phyloP scores from a whole-genome alignment of 2,329 filamentous ascomycete species.

The Arthrobotrys iridis region DNA sequence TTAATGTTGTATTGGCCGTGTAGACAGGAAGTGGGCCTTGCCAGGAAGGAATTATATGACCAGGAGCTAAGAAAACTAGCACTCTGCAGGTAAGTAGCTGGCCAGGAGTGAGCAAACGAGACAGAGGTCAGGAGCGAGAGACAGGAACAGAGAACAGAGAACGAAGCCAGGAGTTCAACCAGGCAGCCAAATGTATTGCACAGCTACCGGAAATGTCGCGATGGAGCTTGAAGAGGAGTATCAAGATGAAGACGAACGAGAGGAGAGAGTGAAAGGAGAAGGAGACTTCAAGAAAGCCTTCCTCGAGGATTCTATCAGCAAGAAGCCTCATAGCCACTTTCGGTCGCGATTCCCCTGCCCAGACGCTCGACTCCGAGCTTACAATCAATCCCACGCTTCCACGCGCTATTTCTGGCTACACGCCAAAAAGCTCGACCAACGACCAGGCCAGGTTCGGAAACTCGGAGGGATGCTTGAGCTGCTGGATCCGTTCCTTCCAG shows the following conservation, averaged over 20 bases:
- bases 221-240: background rate
- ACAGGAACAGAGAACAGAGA: background rate
- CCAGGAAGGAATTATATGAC: background rate
- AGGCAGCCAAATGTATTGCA: background rate
- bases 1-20: slow-evolving; percentile 3
- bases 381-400: slow-evolving; percentile 7
- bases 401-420: slow-evolving; percentile 1
- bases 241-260: background rate
- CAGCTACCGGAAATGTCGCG: background rate
- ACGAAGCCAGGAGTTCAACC: background rate
- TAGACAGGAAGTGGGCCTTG: background rate
- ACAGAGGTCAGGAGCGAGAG: background rate
- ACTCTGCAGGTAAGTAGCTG: too few species aligned
- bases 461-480: background rate
- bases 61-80: background rate
- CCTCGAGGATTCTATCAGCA: background rate
- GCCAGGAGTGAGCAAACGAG: too few species aligned
- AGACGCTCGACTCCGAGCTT: slow-evolving; percentile 7
- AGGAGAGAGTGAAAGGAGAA: background rate
- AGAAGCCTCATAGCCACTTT: slow-evolving; percentile 4
- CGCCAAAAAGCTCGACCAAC: background rate
- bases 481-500: background rate
- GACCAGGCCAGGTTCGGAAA: background rate
- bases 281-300: background rate
- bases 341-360: background rate